Percentiles rank a stretch among this genome's conserved stretches.
Conservation (phyloP, 1,139 yeast genomes). For the Candida freyschussii region DNA sequence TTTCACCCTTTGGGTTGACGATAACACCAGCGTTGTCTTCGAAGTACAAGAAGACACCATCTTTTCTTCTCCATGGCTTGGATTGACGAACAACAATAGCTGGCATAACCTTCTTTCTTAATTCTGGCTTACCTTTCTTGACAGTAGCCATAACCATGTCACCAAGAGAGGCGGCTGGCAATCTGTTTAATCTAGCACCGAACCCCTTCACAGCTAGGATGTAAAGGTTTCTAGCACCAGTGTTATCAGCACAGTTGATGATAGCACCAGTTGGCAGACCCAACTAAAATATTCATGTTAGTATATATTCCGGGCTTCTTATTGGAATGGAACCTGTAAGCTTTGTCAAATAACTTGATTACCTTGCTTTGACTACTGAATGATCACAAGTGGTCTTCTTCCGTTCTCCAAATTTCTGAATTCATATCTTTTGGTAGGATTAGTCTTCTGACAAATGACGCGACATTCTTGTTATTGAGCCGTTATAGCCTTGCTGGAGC, state of each 20-base stretch:
- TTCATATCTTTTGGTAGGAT: neutral
- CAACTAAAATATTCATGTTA: constrained; percentile 51
- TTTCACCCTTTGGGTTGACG: constrained; percentile 99
- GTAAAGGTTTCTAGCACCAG: constrained; percentile 99
- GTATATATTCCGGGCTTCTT: constrained; percentile 24
- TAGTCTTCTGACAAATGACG: neutral
- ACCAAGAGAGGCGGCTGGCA: constrained; percentile 99
- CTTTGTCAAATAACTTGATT: no score
- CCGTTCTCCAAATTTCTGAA: no score
- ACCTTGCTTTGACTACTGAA: no score
- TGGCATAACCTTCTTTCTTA: constrained; percentile 99
- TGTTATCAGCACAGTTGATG: constrained; percentile 99
- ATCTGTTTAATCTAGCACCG: constrained; percentile 99
- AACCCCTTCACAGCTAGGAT: constrained; percentile 98
- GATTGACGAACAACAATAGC: constrained; percentile 99
- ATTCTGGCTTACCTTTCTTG: constrained; percentile 99
- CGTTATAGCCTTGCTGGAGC: no score
- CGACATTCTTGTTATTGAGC: no score
- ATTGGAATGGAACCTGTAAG: neutral
- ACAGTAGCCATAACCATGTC: constrained; percentile 99
- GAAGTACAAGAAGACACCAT: constrained; percentile 98
- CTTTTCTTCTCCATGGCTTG: constrained; percentile 99
- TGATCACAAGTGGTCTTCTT: no score
- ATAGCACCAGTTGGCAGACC: constrained; percentile 99
- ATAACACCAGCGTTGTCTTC: constrained; percentile 99